A percentile compares a stretch with the other conserved stretches of the same genome.
Conservation (phyloP, 495 filamentous ascomycete genomes). For the Aspergillus biplanus region DNA sequence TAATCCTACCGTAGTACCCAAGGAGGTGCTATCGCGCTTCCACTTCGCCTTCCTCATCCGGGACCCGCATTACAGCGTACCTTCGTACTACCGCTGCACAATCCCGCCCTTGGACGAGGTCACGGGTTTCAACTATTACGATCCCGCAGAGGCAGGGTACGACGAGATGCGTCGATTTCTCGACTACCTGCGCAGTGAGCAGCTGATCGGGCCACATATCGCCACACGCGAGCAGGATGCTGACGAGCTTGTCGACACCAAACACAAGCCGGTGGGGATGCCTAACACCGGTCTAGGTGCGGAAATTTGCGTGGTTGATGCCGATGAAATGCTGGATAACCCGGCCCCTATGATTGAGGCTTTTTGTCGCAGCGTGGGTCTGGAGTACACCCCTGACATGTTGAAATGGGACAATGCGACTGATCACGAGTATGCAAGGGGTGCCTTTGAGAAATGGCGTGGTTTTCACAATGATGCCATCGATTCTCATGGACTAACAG, state of each 20-base stretch:
- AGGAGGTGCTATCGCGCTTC: conserved; percentile 68
- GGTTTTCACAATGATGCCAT: conserved; percentile 97
- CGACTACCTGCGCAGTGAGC: conserved; percentile 70
- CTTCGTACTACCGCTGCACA: conserved; percentile 94
- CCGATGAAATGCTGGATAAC: conserved; percentile 87
- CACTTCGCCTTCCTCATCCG: conserved; percentile 98
- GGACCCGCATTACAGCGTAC: conserved; percentile 83
- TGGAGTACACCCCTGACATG: conserved; percentile 74
- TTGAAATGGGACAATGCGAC: conserved; percentile 78
- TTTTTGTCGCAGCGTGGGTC: conserved; percentile 77
- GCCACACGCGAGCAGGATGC: conserved; percentile 48
- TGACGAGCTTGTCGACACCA: conserved; percentile 30
- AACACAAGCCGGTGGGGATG: conserved; percentile 34
- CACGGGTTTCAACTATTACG: conserved; percentile 86
- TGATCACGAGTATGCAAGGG: conserved; percentile 63
- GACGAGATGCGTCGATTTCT: conserved; percentile 82
- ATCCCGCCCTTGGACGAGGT: conserved; percentile 77
- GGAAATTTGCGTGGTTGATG: conserved; percentile 88
- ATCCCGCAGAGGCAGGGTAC: conserved; percentile 87
- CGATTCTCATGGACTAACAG: conserved; percentile 70
- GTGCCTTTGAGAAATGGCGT: conserved; percentile 91
- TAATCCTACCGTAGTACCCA: conserved; percentile 86
- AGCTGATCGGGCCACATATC: conserved; percentile 65
- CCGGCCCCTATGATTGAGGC: conserved; percentile 72
- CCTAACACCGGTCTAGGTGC: conserved; percentile 31